Conservation (phyloP, 495 filamentous ascomycete species). For the Penicillium silybi region DNA sequence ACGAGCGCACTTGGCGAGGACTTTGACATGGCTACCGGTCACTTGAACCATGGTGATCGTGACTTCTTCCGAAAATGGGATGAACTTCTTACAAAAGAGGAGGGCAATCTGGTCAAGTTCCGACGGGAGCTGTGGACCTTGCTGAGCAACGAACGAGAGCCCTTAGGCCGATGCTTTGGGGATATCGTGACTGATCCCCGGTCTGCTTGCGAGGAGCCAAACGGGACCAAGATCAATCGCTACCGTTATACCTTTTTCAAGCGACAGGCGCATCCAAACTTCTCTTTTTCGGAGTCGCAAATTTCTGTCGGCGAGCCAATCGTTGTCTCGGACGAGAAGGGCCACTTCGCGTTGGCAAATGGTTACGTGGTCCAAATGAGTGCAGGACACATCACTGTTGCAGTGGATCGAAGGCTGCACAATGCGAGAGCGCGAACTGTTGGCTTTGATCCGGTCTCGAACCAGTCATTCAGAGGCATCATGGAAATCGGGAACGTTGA, state of each 20-base stretch:
- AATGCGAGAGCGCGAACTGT: conserved; percentile 71
- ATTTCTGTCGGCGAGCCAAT: conserved; percentile 86
- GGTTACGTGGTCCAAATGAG: conserved; percentile 79
- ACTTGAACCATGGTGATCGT: conserved; percentile 67
- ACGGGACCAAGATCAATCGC: conserved; percentile 79
- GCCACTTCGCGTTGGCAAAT: conserved; percentile 89
- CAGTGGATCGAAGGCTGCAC: conserved; percentile 82
- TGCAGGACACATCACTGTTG: conserved; percentile 72
- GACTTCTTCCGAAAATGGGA: conserved; percentile 96
- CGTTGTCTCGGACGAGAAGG: conserved; percentile 92
- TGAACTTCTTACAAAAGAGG: conserved; percentile 85
- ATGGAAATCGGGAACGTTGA: conserved; percentile 74
- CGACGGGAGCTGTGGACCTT: conserved; percentile 93
- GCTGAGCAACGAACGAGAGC: conserved; percentile 82
- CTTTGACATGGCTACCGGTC: conserved; percentile 70
- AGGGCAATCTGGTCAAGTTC: conserved; percentile 78
- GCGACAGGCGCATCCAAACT: conserved; percentile 47
- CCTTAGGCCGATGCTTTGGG: conserved; percentile 73
- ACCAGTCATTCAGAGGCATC: conserved; percentile 86
- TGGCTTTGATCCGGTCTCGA: conserved; percentile 68
- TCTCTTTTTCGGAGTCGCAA: conserved; percentile 88
- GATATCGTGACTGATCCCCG: conserved; percentile 75
- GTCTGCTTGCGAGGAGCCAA: conserved; percentile 60
- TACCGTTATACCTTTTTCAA: conserved; percentile 82
- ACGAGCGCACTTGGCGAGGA: conserved; percentile 70